A percentile compares a stretch with the other conserved stretches of the same genome.
Conservation (phyloP, 208 protist genomes). For the Acanthamoeba lenticulata region DNA sequence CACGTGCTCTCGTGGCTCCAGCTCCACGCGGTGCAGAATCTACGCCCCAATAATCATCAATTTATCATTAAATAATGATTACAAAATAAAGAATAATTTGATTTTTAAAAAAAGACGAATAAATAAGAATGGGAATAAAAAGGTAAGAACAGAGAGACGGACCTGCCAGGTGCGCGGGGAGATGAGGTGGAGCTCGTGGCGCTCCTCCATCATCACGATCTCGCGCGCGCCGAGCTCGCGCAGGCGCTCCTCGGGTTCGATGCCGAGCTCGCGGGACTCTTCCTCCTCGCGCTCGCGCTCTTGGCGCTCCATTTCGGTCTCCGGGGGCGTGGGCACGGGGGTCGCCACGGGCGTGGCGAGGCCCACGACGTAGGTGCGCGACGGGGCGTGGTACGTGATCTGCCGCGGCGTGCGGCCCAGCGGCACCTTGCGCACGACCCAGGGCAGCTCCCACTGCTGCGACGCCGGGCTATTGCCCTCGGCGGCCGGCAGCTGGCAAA, state of each 20-base stretch:
- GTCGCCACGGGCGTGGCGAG: neutral
- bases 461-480: neutral
- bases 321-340: neutral
- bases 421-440: conserved; percentile 35
- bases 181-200: conserved; percentile 52
- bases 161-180: conserved; percentile 57
- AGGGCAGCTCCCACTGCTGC: neutral
- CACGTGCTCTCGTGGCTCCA: conserved; percentile 40
- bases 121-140: neutral
- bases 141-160: neutral
- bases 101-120: neutral
- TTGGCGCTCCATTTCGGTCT: conserved; percentile 11
- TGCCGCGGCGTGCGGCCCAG: conserved; percentile 17
- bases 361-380: conserved; percentile 5
- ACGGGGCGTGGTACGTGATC: conserved; percentile 52
- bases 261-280: conserved; percentile 4
- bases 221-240: neutral
- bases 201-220: conserved; percentile 37
- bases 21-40: neutral
- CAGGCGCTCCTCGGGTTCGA: neutral
- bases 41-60: neutral
- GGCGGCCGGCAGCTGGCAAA: conserved; percentile 52
- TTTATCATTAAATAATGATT: neutral
- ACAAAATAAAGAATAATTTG: too few relatives aligned
- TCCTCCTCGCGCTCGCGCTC: conserved; percentile 50